A percentile compares a stretch with the other conserved stretches of the same genome.
Evolutionary conservation across 257 asterid species (phyloP).

Genomic region (Solanum medicagineum): DNA sequence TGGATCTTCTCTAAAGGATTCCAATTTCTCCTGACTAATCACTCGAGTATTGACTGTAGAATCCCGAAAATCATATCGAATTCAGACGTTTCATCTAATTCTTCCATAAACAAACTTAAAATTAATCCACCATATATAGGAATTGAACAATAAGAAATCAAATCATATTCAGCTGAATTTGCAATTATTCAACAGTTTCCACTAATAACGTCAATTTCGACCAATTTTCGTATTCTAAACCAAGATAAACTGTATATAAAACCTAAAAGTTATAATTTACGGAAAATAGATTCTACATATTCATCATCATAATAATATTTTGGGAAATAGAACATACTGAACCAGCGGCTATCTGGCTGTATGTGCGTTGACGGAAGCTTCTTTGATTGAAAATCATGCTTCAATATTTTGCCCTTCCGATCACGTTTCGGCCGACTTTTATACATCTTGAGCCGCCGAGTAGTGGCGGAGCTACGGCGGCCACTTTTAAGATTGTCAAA

Average conservation of each 20-base stretch:
- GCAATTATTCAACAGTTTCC: not conserved
- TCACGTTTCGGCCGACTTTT: slow-evolving; percentile 55
- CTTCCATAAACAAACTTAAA: not conserved
- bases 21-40: slow-evolving; percentile 71
- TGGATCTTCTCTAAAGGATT: slow-evolving; percentile 64
- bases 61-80: not conserved
- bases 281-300: not conserved
- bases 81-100: not conserved
- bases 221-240: not conserved
- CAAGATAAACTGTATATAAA: not conserved
- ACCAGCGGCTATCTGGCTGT: slow-evolving; percentile 87
- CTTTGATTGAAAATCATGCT: slow-evolving; percentile 78
- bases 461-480: slow-evolving; percentile 78
- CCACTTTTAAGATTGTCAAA: not conserved
- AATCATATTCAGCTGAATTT: not conserved
- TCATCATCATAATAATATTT: not conserved
- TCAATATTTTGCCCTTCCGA: slow-evolving; percentile 37
- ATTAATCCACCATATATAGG: not conserved
- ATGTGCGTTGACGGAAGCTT: slow-evolving; percentile 78
- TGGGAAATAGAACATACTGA: slow-evolving; percentile 32
- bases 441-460: slow-evolving; percentile 89
- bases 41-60: slow-evolving; percentile 68
- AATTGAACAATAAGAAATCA: not conserved
- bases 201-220: not conserved
- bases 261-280: not conserved